These are phyloP conservation scores for Emergomyces pasteurianus DNA, from an alignment of 2,329 filamentous ascomycete species.

Conservation along the genomic window DNA sequence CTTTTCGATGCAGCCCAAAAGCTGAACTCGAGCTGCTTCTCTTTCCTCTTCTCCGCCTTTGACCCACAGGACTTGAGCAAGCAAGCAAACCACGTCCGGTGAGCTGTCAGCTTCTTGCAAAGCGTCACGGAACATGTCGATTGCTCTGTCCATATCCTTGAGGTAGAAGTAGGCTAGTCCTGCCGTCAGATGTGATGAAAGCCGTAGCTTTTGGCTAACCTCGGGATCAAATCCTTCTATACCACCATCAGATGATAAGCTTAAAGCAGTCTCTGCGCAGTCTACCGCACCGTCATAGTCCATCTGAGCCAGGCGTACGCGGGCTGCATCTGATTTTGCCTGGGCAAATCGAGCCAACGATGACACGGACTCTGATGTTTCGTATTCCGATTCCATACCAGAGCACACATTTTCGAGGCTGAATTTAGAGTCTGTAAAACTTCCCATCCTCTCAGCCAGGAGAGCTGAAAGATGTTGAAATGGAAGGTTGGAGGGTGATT, in stretches of 20 bases:
- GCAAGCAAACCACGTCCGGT: slow-evolving; percentile 73
- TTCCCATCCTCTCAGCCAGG: slow-evolving; percentile 67
- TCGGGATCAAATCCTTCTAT: slow-evolving; percentile 51
- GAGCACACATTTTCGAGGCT: slow-evolving; percentile 56
- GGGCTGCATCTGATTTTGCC: slow-evolving; percentile 74
- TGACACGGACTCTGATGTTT: slow-evolving; percentile 63
- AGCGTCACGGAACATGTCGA: slow-evolving; percentile 68
- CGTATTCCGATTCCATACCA: slow-evolving; percentile 67
- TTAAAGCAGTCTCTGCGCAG: slow-evolving; percentile 67
- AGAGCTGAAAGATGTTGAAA: slow-evolving; percentile 69
- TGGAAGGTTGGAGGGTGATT: slow-evolving; percentile 57
- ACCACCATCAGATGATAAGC: slow-evolving; percentile 62
- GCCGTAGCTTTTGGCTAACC: slow-evolving; percentile 55
- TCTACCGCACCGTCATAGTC: slow-evolving; percentile 59
- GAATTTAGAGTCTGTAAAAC: slow-evolving; percentile 51
- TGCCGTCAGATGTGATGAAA: slow-evolving; percentile 76
- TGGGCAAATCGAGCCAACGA: slow-evolving; percentile 67
- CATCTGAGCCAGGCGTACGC: slow-evolving; percentile 62
- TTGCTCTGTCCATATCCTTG: slow-evolving; percentile 53
- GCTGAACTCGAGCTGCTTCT: slow-evolving; percentile 61
- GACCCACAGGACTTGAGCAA: slow-evolving; percentile 89
- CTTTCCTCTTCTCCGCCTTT: slow-evolving; percentile 64
- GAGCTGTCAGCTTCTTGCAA: slow-evolving; percentile 63
- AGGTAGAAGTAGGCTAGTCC: slow-evolving; percentile 72
- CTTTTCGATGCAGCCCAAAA: slow-evolving; percentile 68